Base-by-base conservation (phyloP, 208 protist species). In the Vickermania spadyakhi region DNA sequence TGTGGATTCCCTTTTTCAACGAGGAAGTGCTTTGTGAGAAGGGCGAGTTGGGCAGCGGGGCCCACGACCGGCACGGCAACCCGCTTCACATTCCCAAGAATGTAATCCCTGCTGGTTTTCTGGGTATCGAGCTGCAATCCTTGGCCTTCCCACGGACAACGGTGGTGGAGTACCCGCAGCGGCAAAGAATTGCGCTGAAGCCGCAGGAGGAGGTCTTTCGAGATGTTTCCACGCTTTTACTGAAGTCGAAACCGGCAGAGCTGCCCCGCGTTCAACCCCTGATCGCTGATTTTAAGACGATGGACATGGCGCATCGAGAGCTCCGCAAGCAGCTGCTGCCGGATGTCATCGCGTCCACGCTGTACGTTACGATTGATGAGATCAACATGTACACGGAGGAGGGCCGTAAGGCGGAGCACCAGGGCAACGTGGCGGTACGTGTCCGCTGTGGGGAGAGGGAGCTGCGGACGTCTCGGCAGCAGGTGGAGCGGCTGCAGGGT, bases 81-180 rank as follows among this genome's bases (percentile, higher is more conserved):
- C n/a, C n/a, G n/a, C n/a, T n/a, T n/a, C 11, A n/a, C 11, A 27
- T 59, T 13, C 5, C 7, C 23, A 5, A 18, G 5, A 42, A 25
- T 28, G 60, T 77, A 0, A 68, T 66, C 26, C 52, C 59, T 31
- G 52, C 70, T 41, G 83, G 81, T 30, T 28, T 68, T 0, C 67
- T 94, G 5, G 83, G 75, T 22, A 66, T 94, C 21, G 69, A 81
- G 70, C 56, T 91, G 63, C 76, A 89, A 59, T 91, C 79, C n/a
- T 62, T 62, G 31, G 84, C 81, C n/a, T 91, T 94, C 63, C 60
- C 76, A 7, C 68, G 58, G 52, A 77, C 62, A 1, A 76, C 66
- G 5, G 75, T 84, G 1, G 74, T 68, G 22, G 60, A 77, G 26
- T 85, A 83, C 68, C 13, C 58, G 60, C 28, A 51, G 60, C 3